These are phyloP conservation scores for Penicillium janthinellum DNA, from an alignment of 2,329 filamentous ascomycete species.

Conservation along the genomic window DNA sequence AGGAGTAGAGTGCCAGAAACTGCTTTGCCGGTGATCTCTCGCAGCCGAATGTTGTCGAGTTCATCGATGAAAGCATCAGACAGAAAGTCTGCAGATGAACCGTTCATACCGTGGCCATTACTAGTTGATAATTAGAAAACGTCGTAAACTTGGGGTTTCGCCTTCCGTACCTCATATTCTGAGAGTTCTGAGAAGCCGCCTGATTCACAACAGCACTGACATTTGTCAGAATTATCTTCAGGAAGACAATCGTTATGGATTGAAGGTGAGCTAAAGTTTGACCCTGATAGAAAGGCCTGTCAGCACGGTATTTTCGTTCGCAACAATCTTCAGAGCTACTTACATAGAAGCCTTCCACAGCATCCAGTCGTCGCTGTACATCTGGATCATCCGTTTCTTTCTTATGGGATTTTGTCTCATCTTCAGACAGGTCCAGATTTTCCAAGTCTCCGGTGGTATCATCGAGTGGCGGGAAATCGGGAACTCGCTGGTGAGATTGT, in stretches of 20 bases:
- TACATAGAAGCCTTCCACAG: conserved; percentile 84
- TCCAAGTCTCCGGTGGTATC: conserved; percentile 48
- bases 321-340: conserved; percentile 42
- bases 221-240: conserved; percentile 84
- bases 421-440: conserved; percentile 25
- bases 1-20: conserved; percentile 85
- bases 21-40: conserved; percentile 89
- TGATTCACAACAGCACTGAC: conserved; percentile 80
- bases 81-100: conserved; percentile 30
- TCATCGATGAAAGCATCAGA: conserved; percentile 63
- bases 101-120: conserved; percentile 33
- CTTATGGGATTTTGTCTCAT: conserved; percentile 11
- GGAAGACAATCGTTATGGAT: conserved; percentile 86
- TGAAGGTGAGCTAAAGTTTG: conserved; percentile 82
- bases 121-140: conserved; percentile 17
- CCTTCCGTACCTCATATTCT: conserved; percentile 48
- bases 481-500: conserved; percentile 30
- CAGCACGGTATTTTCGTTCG: conserved; percentile 2
- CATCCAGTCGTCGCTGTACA: conserved; percentile 61
- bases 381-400: conserved; percentile 41
- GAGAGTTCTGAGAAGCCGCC: conserved; percentile 47
- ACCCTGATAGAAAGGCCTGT: conserved; percentile 52
- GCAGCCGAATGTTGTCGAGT: conserved; percentile 74
- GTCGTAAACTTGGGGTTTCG: background rate
- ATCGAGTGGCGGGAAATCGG: conserved; percentile 32